Conservation (phyloP, 139 green algal genomes). For the Micromonas pusilla region DNA sequence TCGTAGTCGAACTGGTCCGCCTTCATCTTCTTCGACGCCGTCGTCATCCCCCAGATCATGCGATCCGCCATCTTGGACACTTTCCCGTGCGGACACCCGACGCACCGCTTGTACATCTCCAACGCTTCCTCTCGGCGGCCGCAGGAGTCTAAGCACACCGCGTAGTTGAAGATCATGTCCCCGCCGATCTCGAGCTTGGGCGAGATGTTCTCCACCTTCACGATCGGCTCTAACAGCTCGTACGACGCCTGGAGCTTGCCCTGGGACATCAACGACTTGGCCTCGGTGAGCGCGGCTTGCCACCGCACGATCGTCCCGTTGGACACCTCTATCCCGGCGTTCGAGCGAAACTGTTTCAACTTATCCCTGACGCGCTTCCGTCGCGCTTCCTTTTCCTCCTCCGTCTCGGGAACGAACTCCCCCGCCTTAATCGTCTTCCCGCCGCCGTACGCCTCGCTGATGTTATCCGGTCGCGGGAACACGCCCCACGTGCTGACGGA, state of each 20-base stretch:
- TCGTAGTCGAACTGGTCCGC: slow-evolving; percentile 25
- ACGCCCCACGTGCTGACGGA: slow-evolving; percentile 40
- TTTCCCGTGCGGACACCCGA: neutral
- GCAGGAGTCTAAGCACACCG: slow-evolving; percentile 3
- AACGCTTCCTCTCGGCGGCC: slow-evolving; percentile 12
- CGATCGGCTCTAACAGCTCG: neutral
- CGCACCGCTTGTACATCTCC: slow-evolving; percentile 5
- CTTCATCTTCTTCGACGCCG: slow-evolving; percentile 24
- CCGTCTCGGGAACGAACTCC: slow-evolving; percentile 18
- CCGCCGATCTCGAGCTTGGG: neutral
- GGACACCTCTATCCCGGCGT: neutral
- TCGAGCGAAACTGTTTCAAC: slow-evolving; percentile 20
- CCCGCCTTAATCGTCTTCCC: slow-evolving; percentile 34
- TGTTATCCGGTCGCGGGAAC: slow-evolving; percentile 36
- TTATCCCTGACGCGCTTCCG: slow-evolving; percentile 18
- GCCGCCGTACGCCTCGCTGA: slow-evolving; percentile 38
- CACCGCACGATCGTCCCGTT: neutral
- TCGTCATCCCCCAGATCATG: slow-evolving; percentile 20
- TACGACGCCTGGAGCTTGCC: neutral
- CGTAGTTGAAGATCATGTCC: slow-evolving; percentile 15
- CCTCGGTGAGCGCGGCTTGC: neutral
- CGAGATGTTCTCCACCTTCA: neutral
- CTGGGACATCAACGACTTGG: neutral
- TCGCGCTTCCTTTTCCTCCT: slow-evolving; percentile 21
- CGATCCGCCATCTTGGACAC: slow-evolving; percentile 16